Evolutionary conservation across 2,329 filamentous ascomycete species (phyloP).

Genomic region (Hansfordia pulvinata): DNA sequence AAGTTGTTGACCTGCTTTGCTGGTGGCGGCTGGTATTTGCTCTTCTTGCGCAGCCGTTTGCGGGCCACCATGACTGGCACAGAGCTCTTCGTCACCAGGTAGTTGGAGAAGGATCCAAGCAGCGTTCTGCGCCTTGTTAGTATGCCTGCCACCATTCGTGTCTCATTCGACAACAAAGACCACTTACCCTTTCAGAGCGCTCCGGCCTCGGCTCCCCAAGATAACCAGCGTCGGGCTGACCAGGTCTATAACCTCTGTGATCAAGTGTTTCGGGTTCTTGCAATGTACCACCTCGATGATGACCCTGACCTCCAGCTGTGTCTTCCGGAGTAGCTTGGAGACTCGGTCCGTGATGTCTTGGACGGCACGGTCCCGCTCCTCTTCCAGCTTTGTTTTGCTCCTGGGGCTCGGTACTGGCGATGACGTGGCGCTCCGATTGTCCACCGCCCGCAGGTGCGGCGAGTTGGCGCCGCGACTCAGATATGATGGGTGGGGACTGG

Average conservation of each 20-base stretch:
- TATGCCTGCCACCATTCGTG: constrained; percentile 1
- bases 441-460: constrained; percentile 22
- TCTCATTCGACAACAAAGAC: constrained; percentile 3
- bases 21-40: constrained; percentile 60
- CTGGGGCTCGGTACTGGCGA: constrained; percentile 35
- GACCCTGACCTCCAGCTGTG: constrained; percentile 79
- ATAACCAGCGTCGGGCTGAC: constrained; percentile 87
- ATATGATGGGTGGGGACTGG: constrained; percentile 13
- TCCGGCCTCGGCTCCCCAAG: constrained; percentile 80
- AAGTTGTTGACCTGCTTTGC: constrained; percentile 73
- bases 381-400: constrained; percentile 49
- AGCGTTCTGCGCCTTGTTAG: constrained; percentile 51
- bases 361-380: constrained; percentile 70
- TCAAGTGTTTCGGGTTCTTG: constrained; percentile 92
- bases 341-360: constrained; percentile 74
- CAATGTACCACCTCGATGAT: constrained; percentile 96
- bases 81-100: constrained; percentile 90
- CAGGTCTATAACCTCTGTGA: constrained; percentile 93
- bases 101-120: constrained; percentile 92
- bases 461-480: constrained; percentile 15
- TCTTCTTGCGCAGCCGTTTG: constrained; percentile 78
- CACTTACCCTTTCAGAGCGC: constrained; percentile 79
- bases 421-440: constrained; percentile 17
- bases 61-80: constrained; percentile 96
- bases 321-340: constrained; percentile 78